Evolutionary conservation across 2,329 filamentous ascomycete species (phyloP).

Genomic region (Aotearoamyces nothofagi): DNA sequence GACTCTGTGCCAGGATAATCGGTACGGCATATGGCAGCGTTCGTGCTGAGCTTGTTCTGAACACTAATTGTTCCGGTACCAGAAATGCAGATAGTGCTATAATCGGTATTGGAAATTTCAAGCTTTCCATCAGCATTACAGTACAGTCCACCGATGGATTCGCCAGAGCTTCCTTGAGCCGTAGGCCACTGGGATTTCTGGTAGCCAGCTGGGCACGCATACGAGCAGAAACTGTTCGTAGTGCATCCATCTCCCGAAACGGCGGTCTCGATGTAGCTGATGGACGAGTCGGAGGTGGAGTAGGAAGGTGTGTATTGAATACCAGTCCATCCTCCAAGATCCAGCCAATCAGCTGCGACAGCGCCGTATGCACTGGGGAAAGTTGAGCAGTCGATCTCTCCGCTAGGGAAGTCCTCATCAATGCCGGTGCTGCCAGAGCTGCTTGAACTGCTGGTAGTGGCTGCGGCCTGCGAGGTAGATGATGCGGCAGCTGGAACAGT

Average conservation of each 20-base stretch:
- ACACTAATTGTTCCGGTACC: constrained; percentile 56
- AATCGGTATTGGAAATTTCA: constrained; percentile 55
- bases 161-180: constrained; percentile 60
- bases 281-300: constrained; percentile 30
- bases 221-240: constrained; percentile 66
- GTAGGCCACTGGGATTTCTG: constrained; percentile 83
- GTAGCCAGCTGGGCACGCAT: constrained; percentile 82
- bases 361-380: constrained; percentile 80
- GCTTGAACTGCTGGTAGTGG: constrained; percentile 13
- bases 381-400: constrained; percentile 49
- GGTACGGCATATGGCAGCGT: constrained; percentile 75
- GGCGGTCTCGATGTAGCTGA: constrained; percentile 51
- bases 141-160: constrained; percentile 78
- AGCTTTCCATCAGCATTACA: constrained; percentile 64
- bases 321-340: constrained; percentile 62
- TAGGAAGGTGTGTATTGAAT: constrained; percentile 50
- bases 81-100: constrained; percentile 56
- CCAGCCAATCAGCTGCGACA: constrained; percentile 51
- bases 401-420: constrained; percentile 58
- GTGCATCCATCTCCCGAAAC: constrained; percentile 44
- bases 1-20: constrained; percentile 89
- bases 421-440: constrained; percentile 33
- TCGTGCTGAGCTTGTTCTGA: constrained; percentile 53
- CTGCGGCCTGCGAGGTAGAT: constrained; percentile 17
- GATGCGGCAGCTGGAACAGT: constrained; percentile 24